Percentiles rank a stretch among this genome's conserved stretches.
phyloP scores from a whole-genome alignment of 176 grass and related monocot genomes.

The Chrysopogon serrulatus region DNA sequence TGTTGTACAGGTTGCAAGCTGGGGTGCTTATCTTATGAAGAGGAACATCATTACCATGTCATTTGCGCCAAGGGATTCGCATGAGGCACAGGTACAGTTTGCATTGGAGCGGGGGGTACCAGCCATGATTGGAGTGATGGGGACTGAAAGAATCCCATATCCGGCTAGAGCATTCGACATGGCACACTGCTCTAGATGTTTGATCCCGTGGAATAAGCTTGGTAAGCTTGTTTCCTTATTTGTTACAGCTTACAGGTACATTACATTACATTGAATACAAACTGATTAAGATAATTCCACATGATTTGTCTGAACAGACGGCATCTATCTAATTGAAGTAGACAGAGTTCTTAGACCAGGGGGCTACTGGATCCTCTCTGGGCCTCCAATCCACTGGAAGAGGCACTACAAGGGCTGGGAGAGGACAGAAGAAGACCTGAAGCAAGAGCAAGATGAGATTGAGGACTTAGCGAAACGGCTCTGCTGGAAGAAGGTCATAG shows the following conservation, averaged over 20 bases:
- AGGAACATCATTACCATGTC: constrained; percentile 81
- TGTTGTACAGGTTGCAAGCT: constrained; percentile 68
- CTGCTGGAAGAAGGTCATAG: constrained; percentile 90
- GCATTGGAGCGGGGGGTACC: constrained; percentile 79
- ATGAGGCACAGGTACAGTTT: constrained; percentile 87
- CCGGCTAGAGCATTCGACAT: constrained; percentile 88
- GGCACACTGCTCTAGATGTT: constrained; percentile 89
- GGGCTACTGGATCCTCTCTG: constrained; percentile 87
- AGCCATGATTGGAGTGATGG: constrained; percentile 82
- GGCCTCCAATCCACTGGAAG: constrained; percentile 82
- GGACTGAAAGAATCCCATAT: constrained; percentile 64
- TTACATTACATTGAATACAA: neutral
- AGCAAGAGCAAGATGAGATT: constrained; percentile 86
- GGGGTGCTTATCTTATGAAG: constrained; percentile 87
- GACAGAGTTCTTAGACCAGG: constrained; percentile 88
- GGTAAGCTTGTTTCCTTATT: constrained; percentile 23
- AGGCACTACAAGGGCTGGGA: constrained; percentile 78
- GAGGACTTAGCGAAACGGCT: constrained; percentile 62
- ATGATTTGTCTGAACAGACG: constrained; percentile 33
- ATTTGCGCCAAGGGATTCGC: constrained; percentile 87
- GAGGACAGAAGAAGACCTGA: constrained; percentile 79
- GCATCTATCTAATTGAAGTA: constrained; percentile 73
- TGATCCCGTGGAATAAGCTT: constrained; percentile 84
- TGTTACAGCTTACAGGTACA: neutral
- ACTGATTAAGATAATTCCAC: neutral